phyloP scores from a whole-genome alignment of 371 early-diverging fungal genomes.

The Circinella minor region DNA sequence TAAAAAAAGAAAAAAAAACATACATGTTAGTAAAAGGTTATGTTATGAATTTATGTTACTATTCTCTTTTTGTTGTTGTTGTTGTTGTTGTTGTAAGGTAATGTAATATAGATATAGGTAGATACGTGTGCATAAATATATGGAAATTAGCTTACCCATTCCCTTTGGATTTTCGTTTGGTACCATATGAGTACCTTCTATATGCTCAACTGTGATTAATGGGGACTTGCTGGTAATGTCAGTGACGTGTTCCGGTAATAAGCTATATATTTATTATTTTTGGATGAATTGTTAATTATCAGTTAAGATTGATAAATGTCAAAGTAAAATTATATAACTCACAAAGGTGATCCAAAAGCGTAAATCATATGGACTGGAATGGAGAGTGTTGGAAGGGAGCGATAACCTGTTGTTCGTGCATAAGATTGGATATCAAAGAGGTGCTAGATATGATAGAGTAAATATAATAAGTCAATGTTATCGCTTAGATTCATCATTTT shows the following conservation, averaged over 20 bases:
- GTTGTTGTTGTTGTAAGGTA: neutral
- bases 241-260: conserved; percentile 1
- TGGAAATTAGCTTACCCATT: conserved; percentile 3
- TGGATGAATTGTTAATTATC: neutral
- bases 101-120: neutral
- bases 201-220: conserved; percentile 21
- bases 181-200: conserved; percentile 45
- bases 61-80: too few relatives aligned
- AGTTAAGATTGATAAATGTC: too few relatives aligned
- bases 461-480: too few relatives aligned
- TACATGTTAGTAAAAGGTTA: neutral
- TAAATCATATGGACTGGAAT: conserved; percentile 26
- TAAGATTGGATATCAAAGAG: conserved; percentile 22
- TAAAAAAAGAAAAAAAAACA: neutral
- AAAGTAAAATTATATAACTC: conserved; percentile 1
- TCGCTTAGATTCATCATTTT: neutral
- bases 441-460: conserved; percentile 17
- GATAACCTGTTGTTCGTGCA: conserved; percentile 17
- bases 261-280: neutral
- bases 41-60: neutral
- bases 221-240: conserved; percentile 14
- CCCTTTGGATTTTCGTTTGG: conserved; percentile 36
- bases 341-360: conserved; percentile 25
- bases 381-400: conserved; percentile 13
- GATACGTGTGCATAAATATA: neutral